phyloP scores from a whole-genome alignment of 495 filamentous ascomycete species.

The Tuber borchii region DNA sequence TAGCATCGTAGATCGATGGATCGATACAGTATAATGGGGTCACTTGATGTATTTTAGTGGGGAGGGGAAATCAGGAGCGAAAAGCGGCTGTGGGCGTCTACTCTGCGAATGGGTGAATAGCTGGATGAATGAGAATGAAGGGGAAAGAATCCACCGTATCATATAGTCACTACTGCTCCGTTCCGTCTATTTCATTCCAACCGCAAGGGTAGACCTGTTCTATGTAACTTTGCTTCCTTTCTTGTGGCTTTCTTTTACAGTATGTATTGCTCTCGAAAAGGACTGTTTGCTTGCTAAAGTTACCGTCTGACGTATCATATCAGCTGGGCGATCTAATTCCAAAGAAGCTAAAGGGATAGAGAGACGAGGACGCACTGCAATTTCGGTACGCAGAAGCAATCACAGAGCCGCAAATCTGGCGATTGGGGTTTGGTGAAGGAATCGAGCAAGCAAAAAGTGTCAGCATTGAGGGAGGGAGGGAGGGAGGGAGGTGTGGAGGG shows the following conservation, averaged over 20 bases:
- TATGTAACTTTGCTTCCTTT: constrained; percentile 14
- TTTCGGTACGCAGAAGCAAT: constrained; percentile 31
- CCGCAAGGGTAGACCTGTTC: constrained; percentile 3
- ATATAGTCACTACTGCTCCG: constrained; percentile 1
- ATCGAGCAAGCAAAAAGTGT: constrained; percentile 2
- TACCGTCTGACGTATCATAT: constrained; percentile 36
- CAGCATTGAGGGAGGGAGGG: constrained; percentile 7
- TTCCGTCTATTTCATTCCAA: background rate
- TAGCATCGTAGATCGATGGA: constrained; percentile 3
- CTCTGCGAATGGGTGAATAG: constrained; percentile 7
- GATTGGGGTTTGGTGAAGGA: constrained; percentile 20
- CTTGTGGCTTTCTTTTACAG: constrained; percentile 21
- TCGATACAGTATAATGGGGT: constrained; percentile 13
- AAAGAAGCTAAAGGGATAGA: constrained; percentile 17
- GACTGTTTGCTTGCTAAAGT: background rate
- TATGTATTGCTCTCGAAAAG: constrained; percentile 15
- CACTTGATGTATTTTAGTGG: constrained; percentile 23
- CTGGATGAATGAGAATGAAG: background rate
- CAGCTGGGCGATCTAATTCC: constrained; percentile 31
- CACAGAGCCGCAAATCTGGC: constrained; percentile 30
- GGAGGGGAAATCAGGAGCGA: background rate
- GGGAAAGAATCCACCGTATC: background rate
- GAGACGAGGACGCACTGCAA: constrained; percentile 17
- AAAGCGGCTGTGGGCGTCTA: constrained; percentile 26
- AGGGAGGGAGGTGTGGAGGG: constrained; percentile 1